Evolutionary conservation across 1,284 basidiomycete species (phyloP).

Genomic region (Pseudozyma sp.): DNA sequence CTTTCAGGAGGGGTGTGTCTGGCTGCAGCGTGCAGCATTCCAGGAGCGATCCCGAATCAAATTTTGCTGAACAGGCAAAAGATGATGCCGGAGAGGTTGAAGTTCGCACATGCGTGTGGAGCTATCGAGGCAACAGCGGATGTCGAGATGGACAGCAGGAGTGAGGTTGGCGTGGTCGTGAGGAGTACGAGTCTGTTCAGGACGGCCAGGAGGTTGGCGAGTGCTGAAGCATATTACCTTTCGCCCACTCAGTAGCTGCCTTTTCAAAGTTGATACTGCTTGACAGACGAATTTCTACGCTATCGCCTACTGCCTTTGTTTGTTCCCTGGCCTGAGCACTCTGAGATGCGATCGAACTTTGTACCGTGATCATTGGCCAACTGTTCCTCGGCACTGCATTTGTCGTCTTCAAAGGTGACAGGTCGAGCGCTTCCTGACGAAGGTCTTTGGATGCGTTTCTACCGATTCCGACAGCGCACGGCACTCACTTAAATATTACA

Average conservation of each 20-base stretch:
- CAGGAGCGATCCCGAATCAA: conserved; percentile 15
- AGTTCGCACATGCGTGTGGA: conserved; percentile 17
- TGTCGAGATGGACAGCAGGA: conserved; percentile 18
- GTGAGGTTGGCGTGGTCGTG: conserved; percentile 15
- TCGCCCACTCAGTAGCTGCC: conserved; percentile 5
- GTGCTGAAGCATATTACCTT: conserved; percentile 17
- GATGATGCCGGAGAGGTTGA: conserved; percentile 15
- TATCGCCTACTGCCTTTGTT: too few relatives aligned
- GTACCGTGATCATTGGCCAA: too few relatives aligned
- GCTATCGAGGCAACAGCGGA: conserved; percentile 21
- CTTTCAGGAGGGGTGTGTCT: conserved; percentile 22
- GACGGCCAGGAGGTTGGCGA: conserved; percentile 15
- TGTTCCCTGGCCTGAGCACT: too few relatives aligned
- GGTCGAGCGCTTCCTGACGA: too few relatives aligned
- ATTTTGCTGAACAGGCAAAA: conserved; percentile 9
- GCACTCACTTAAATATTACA: too few relatives aligned
- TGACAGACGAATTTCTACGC: too few relatives aligned
- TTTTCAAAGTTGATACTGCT: too few relatives aligned
- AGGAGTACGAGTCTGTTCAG: conserved; percentile 21
- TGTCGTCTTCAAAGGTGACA: too few relatives aligned
- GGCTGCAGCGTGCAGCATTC: conserved; percentile 20
- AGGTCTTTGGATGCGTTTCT: too few relatives aligned
- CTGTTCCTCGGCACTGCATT: too few relatives aligned
- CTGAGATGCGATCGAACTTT: too few relatives aligned
- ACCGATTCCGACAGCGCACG: too few relatives aligned